These are phyloP conservation scores for Acarospora socialis DNA, from an alignment of 2,329 filamentous ascomycete species.

Conservation along the genomic window DNA sequence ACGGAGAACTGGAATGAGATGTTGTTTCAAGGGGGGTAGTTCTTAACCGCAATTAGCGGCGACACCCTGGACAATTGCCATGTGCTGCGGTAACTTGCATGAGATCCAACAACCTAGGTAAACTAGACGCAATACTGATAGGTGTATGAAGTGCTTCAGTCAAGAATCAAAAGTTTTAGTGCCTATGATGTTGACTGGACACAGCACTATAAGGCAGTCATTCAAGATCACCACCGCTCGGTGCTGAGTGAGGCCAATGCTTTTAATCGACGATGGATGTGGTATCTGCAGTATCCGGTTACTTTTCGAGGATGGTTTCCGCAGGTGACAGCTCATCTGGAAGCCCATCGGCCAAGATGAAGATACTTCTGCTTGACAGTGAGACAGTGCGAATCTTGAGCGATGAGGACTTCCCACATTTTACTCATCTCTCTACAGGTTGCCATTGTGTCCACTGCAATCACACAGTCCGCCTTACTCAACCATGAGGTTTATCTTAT, in stretches of 20 bases:
- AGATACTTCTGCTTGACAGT: slow-evolving; percentile 83
- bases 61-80: too few relatives aligned
- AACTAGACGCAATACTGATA: too few relatives aligned
- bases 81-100: too few relatives aligned
- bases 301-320: slow-evolving; percentile 92
- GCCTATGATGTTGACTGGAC: too few relatives aligned
- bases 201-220: too few relatives aligned
- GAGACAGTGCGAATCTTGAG: slow-evolving; percentile 57
- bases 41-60: too few relatives aligned
- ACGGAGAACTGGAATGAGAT: too few relatives aligned
- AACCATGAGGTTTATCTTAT: slow-evolving; percentile 97
- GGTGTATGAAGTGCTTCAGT: too few relatives aligned
- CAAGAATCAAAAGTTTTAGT: too few relatives aligned
- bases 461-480: slow-evolving; percentile 85
- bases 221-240: too few relatives aligned
- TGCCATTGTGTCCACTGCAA: slow-evolving; percentile 83
- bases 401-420: slow-evolving; percentile 6
- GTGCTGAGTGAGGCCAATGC: neutral
- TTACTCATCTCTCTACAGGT: slow-evolving; percentile 38
- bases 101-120: too few relatives aligned
- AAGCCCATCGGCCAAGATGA: slow-evolving; percentile 79
- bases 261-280: slow-evolving; percentile 62
- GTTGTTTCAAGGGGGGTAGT: too few relatives aligned
- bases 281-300: slow-evolving; percentile 80
- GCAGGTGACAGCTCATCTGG: slow-evolving; percentile 56